These are phyloP conservation scores for Dillenia suffruticosa DNA, from an alignment of 164 flowering plant genomes.

Conservation along the genomic window DNA sequence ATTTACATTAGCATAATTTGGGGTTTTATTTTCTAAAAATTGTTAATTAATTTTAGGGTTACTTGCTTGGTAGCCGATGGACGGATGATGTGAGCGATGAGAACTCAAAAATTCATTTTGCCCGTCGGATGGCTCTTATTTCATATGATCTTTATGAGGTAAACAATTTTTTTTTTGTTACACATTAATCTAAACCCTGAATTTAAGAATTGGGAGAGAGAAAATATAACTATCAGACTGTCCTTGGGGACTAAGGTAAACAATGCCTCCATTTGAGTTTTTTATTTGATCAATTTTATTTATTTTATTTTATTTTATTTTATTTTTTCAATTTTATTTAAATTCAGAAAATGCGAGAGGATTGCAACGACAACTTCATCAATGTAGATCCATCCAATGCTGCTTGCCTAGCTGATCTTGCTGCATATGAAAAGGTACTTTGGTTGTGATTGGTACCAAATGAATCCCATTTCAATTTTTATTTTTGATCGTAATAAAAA, in stretches of 20 bases:
- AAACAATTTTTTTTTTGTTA: too few species aligned
- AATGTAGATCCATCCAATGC: constrained; percentile 19
- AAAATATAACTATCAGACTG: too few species aligned
- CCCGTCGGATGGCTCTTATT: constrained; percentile 40
- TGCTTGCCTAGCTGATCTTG: constrained; percentile 17
- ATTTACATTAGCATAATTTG: background rate
- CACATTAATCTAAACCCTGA: too few species aligned
- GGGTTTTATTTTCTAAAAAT: background rate
- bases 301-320: too few species aligned
- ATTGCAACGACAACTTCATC: constrained; percentile 30
- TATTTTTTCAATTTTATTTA: background rate
- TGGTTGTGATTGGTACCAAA: too few species aligned
- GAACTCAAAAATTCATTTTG: constrained; percentile 24
- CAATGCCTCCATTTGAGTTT: background rate
- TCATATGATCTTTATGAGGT: constrained; percentile 36
- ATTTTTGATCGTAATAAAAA: too few species aligned
- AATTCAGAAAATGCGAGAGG: constrained; percentile 21
- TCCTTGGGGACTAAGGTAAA: too few species aligned
- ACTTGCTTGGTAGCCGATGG: constrained; percentile 40
- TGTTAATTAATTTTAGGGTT: constrained; percentile 31
- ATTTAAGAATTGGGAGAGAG: too few species aligned
- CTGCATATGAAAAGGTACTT: constrained; percentile 15
- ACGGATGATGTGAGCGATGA: constrained; percentile 16
- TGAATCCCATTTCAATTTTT: too few species aligned
- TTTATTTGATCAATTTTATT: background rate